Evolutionary conservation across 805 yeast genomes (phyloP).

Genomic region (Saccharomycopsis capsularis): DNA sequence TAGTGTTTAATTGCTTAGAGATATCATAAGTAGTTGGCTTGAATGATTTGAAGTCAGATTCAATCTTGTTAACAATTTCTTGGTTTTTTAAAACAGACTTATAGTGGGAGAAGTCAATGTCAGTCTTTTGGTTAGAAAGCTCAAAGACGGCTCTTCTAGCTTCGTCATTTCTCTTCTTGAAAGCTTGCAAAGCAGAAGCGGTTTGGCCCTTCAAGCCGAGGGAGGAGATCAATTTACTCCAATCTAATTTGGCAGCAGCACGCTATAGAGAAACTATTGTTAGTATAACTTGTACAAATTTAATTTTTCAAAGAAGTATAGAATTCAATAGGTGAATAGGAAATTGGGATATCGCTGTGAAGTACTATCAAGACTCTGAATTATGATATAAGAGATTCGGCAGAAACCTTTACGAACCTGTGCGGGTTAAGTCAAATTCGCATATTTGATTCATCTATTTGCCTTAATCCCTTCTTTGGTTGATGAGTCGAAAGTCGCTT

Average conservation of each 20-base stretch:
- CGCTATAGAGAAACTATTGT: constrained; percentile 28
- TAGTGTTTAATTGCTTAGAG: constrained; percentile 82
- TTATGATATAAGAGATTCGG: too few species aligned
- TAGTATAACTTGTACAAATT: background rate
- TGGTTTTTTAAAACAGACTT: constrained; percentile 74
- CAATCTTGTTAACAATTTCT: constrained; percentile 71
- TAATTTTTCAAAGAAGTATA: too few species aligned
- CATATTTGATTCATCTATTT: too few species aligned
- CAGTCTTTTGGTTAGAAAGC: constrained; percentile 63
- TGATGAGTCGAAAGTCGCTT: too few species aligned
- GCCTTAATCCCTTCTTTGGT: too few species aligned
- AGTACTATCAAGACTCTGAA: too few species aligned
- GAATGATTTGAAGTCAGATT: constrained; percentile 67
- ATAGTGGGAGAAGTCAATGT: constrained; percentile 78
- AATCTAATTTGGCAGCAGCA: constrained; percentile 84
- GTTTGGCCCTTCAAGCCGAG: constrained; percentile 92
- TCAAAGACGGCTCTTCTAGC: constrained; percentile 78
- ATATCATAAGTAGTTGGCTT: constrained; percentile 82
- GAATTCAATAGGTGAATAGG: too few species aligned
- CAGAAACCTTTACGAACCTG: too few species aligned
- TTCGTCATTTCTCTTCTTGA: constrained; percentile 98
- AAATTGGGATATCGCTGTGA: too few species aligned
- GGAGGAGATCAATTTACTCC: constrained; percentile 84
- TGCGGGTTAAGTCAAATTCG: too few species aligned
- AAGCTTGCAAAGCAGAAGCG: constrained; percentile 77